Conservation (phyloP, 768 basidiomycete species). For the Terana coerulea region DNA sequence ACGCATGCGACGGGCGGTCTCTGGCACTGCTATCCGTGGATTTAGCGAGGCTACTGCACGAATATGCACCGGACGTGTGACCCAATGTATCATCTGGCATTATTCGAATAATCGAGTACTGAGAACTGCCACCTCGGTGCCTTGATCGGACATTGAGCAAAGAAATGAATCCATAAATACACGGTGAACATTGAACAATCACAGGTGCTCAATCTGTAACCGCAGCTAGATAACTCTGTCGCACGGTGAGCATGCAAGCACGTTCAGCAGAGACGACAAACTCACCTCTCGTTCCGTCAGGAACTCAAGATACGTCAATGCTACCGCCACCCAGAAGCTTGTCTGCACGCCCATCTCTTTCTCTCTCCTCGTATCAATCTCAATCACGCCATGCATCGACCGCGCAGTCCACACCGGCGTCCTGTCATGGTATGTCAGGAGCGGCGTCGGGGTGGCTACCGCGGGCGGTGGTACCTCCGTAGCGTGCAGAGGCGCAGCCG, state of each 20-base stretch:
- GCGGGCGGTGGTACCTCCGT: too few species aligned
- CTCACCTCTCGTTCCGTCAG: conserved; percentile 74
- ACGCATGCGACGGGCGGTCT: too few species aligned
- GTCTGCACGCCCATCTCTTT: conserved; percentile 63
- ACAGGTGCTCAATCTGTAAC: conserved; percentile 29
- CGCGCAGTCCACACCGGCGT: conserved; percentile 63
- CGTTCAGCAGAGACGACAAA: conserved; percentile 2
- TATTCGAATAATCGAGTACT: too few species aligned
- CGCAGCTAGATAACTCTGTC: conserved; percentile 31
- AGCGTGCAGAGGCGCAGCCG: conserved; percentile 22
- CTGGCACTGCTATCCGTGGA: too few species aligned
- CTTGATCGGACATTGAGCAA: too few species aligned
- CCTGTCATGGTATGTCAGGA: conserved; percentile 67
- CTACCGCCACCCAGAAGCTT: conserved; percentile 75
- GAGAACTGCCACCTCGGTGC: too few species aligned
- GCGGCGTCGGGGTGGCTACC: conserved; percentile 37
- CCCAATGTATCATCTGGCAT: too few species aligned
- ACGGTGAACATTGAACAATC: too few species aligned
- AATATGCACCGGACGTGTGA: too few species aligned
- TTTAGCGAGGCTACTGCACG: too few species aligned
- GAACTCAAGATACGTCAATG: conserved; percentile 74
- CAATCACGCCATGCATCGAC: conserved; percentile 58
- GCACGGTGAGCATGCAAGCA: background rate
- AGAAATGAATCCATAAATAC: too few species aligned
- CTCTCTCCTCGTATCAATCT: conserved; percentile 56